phyloP scores from a whole-genome alignment of 2,329 filamentous ascomycete genomes.

The Penicillium sp. region DNA sequence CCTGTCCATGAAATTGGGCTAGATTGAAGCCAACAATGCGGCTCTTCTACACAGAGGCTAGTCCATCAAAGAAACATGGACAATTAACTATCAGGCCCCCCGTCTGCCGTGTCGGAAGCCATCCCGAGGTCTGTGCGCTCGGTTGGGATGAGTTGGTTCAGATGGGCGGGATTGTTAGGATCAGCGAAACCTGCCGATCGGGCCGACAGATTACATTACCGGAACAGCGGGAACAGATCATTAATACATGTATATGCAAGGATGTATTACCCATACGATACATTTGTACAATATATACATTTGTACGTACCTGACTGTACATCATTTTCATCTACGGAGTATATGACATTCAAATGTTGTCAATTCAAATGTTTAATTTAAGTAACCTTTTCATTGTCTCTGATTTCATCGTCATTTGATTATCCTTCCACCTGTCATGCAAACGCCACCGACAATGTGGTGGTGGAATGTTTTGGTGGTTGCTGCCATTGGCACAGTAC shows the following conservation, averaged over 20 bases:
- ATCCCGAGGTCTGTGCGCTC: too few species aligned
- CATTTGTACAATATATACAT: too few species aligned
- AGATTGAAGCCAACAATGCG: background rate
- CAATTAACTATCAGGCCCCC: background rate
- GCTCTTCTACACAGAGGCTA: background rate
- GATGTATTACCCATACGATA: background rate
- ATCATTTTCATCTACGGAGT: background rate
- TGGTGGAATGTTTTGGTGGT: slow-evolving; percentile 10
- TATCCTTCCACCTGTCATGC: background rate
- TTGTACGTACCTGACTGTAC: background rate
- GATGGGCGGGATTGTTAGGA: background rate
- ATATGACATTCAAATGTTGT: background rate
- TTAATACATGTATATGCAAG: background rate
- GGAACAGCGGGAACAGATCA: background rate
- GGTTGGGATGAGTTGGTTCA: background rate
- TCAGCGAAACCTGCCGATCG: background rate
- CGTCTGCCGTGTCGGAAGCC: background rate
- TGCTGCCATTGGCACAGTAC: slow-evolving; percentile 6
- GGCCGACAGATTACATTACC: slow-evolving; percentile 1
- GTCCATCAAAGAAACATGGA: background rate
- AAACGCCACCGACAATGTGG: slow-evolving; percentile 14
- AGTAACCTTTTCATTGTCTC: slow-evolving; percentile 1
- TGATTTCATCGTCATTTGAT: background rate
- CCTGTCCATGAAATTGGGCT: background rate
- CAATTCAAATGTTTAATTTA: background rate